Evolutionary conservation across 2,329 filamentous ascomycete species (phyloP).

Genomic region (Cadophora gregata): DNA sequence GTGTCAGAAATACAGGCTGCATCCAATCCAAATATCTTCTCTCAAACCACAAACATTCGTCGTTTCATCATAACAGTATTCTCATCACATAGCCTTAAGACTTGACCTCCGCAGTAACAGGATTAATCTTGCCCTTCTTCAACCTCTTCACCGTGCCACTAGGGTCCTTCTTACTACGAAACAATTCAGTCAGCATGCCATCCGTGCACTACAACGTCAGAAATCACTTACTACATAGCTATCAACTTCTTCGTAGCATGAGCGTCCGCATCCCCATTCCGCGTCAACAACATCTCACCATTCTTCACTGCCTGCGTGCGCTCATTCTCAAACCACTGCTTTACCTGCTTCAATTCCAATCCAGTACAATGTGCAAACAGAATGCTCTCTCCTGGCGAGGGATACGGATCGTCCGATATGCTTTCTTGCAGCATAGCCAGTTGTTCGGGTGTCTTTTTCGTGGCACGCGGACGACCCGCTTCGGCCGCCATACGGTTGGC

Average conservation of each 20-base stretch:
- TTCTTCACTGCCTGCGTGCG: background rate
- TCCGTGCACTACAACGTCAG: background rate
- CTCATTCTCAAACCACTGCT: slow-evolving; percentile 5
- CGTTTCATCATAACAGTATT: no score
- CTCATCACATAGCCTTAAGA: no score
- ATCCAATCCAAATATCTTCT: no score
- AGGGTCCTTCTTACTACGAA: no score
- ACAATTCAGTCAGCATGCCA: no score
- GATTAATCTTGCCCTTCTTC: background rate
- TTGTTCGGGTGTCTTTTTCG: background rate
- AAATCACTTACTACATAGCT: background rate
- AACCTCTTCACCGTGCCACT: no score
- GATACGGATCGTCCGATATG: background rate
- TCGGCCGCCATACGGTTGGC: background rate
- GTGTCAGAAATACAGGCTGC: no score
- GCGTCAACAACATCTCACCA: background rate
- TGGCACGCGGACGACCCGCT: background rate
- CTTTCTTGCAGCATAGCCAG: background rate
- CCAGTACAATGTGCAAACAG: background rate
- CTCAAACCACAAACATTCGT: no score
- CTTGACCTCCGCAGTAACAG: background rate
- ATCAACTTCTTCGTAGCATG: background rate
- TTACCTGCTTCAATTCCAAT: background rate
- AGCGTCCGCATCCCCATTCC: background rate
- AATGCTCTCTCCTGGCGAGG: background rate